Percentiles rank a stretch among this genome's conserved stretches.
Evolutionary conservation across 257 asterid species (phyloP).

Genomic region (Buddleja alternifolia): DNA sequence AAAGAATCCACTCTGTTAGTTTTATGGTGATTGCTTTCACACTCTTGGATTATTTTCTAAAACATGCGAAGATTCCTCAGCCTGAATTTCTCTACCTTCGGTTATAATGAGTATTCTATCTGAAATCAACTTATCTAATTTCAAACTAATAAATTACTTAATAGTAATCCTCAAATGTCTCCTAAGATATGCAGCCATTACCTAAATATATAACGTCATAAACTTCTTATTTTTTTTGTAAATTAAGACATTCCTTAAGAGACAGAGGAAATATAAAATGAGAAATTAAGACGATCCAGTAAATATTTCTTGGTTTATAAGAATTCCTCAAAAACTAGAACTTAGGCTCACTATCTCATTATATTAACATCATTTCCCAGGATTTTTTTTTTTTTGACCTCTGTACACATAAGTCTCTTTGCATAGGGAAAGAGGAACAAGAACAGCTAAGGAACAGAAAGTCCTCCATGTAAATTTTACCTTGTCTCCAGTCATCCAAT

Average conservation of each 20-base stretch:
- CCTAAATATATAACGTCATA: neutral
- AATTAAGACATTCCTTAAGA: neutral
- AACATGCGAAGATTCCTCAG: neutral
- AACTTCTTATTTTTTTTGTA: too few species aligned
- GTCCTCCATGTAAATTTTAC: conserved; percentile 46
- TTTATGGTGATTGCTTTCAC: neutral
- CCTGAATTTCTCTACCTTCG: neutral
- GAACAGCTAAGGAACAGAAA: conserved; percentile 27
- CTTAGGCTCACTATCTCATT: conserved; percentile 10
- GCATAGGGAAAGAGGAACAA: conserved; percentile 22
- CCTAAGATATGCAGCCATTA: conserved; percentile 6
- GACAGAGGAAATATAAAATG: conserved; percentile 21
- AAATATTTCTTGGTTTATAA: conserved; percentile 5
- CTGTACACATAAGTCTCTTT: conserved; percentile 11
- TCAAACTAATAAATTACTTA: conserved; percentile 1
- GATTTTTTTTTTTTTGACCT: conserved; percentile 8
- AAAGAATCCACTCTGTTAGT: conserved; percentile 5
- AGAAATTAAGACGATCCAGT: conserved; percentile 15
- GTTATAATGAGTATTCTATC: neutral
- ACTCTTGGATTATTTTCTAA: conserved; percentile 6
- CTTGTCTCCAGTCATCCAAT: conserved; percentile 89
- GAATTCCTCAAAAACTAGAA: conserved; percentile 13
- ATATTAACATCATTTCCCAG: conserved; percentile 18
- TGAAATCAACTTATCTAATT: neutral
- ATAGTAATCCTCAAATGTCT: conserved; percentile 11